A percentile compares a stretch with the other conserved stretches of the same genome.
Conservation (phyloP, 345 rosid species). For the Citrus reticulata region DNA sequence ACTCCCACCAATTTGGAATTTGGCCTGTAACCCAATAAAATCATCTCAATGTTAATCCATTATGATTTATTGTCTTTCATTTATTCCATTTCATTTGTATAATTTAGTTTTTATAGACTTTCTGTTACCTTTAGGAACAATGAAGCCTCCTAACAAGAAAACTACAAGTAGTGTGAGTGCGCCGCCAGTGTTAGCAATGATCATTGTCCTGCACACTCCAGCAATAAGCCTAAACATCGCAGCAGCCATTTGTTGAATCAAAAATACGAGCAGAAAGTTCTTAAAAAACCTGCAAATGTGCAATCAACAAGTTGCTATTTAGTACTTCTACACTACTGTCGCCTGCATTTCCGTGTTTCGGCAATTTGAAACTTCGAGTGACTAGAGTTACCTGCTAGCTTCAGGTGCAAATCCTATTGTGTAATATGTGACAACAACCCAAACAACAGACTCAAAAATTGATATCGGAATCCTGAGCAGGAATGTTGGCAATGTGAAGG, state of each 20-base stretch:
- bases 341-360: not conserved
- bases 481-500: slow-evolving; percentile 69
- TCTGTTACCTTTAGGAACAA: slow-evolving; percentile 55
- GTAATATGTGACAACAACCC: slow-evolving; percentile 62
- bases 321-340: not conserved
- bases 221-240: slow-evolving; percentile 67
- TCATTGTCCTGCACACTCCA: slow-evolving; percentile 70
- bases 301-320: not conserved
- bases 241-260: slow-evolving; percentile 85
- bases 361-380: not conserved
- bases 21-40: slow-evolving; percentile 34
- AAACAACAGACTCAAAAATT: slow-evolving; percentile 61
- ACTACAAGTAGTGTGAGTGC: slow-evolving; percentile 60
- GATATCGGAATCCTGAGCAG: slow-evolving; percentile 66
- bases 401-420: slow-evolving; percentile 76
- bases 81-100: not conserved
- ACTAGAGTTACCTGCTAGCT: slow-evolving; percentile 47
- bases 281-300: slow-evolving; percentile 70
- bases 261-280: slow-evolving; percentile 56
- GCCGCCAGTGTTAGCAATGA: slow-evolving; percentile 81
- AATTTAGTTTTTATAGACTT: not conserved
- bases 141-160: slow-evolving; percentile 87
- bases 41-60: not conserved
- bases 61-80: not conserved
- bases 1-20: slow-evolving; percentile 81